Base-by-base conservation (phyloP, 73 alveolate genomes). In the Paramecium sexaurelia region DNA sequence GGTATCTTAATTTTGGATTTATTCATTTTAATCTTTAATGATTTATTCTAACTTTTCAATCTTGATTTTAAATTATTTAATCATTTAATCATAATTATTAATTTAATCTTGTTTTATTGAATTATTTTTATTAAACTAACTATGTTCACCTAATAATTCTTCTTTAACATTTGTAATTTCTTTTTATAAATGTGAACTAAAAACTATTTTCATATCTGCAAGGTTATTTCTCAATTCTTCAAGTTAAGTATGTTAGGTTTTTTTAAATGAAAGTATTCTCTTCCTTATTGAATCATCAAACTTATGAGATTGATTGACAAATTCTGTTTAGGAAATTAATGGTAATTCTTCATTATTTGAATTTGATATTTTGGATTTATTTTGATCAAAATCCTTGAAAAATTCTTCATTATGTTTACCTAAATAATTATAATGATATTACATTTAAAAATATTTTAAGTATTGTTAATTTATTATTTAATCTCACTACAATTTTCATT, bases 401-500 rank as follows among this genome's bases (percentile, higher is more conserved):
- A 51, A n/a, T 20, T 61, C 45, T 6, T 56, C 75, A 56, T 61
- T 45, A 51, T 51, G 15, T 32, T 61, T 61, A 61, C 7, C 83
- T 61, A 61, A 0, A 29, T 29, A 29, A 61, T 19, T 56, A 1
- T 20, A 56, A 24, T 56, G 11, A 45, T n/a, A 35, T 24, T 56
- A 56, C 75, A 13, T 56, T 56, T 19, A 56, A 5, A 24, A 20
- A 7, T 7, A 24, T 2, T 5, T 19, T 56, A 29, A 13, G 8
- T 61, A 5, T 61, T 32, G 11, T 61, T 29, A 10, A 61, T 5
- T 26, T 32, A 24, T 61, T 61, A 61, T 6, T 2, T 61, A 9
- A 61, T 61, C 26, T 61, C 83, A 61, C 83, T 61, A 61, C 39
- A 61, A 29, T 41, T 22, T 61, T 61, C 83, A 61, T 61, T 61